Percentiles rank a stretch among this genome's conserved stretches.
phyloP scores from a whole-genome alignment of 352 stramenopile genomes.

The Saprolegnia parasitica region DNA sequence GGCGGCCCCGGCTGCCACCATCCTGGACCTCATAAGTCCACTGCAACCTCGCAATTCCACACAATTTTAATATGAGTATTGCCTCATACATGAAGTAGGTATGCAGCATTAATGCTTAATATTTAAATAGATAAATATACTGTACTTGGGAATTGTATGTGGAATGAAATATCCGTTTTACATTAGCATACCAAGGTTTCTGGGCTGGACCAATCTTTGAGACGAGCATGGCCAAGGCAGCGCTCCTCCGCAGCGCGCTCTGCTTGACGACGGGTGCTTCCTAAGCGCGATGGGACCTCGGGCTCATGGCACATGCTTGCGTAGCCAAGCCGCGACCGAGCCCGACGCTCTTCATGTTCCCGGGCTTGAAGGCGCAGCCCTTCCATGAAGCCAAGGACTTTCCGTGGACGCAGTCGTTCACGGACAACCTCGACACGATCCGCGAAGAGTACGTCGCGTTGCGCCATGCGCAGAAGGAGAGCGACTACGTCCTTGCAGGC shows the following conservation, averaged over 20 bases:
- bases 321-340: slow-evolving; percentile 68
- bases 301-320: slow-evolving; percentile 5
- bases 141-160: background rate
- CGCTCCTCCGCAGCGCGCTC: slow-evolving; percentile 64
- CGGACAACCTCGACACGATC: slow-evolving; percentile 56
- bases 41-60: too few relatives aligned
- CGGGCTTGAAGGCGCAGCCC: slow-evolving; percentile 51
- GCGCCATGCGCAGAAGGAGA: slow-evolving; percentile 34
- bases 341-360: slow-evolving; percentile 78
- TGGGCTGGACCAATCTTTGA: too few relatives aligned
- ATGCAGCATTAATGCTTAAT: too few relatives aligned
- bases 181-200: background rate
- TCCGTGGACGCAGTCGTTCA: slow-evolving; percentile 48
- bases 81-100: too few relatives aligned
- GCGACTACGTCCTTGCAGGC: slow-evolving; percentile 61
- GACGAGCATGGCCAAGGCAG: slow-evolving; percentile 36
- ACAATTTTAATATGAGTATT: too few relatives aligned
- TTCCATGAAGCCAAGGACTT: slow-evolving; percentile 64
- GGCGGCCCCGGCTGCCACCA: too few relatives aligned
- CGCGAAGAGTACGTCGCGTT: slow-evolving; percentile 56
- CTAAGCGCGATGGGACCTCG: background rate
- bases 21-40: too few relatives aligned
- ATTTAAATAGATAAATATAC: background rate
- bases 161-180: background rate
- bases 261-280: slow-evolving; percentile 66